Conservation (phyloP, 1,284 basidiomycete species). For the Psilocybe mexicana region DNA sequence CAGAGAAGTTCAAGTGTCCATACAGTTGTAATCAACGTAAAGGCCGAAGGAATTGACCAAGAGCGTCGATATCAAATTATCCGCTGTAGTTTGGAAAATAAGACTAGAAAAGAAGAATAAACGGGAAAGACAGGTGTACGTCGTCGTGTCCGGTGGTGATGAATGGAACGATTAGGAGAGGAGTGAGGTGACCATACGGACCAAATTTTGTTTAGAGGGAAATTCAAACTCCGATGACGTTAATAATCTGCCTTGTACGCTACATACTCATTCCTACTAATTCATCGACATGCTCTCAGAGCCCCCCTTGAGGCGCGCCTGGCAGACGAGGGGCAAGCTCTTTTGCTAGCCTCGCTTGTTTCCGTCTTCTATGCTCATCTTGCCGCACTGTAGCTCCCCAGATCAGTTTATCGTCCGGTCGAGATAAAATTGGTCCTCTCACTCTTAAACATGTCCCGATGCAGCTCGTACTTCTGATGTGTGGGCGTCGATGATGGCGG, state of each 20-base stretch:
- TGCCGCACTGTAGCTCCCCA: conserved; percentile 45
- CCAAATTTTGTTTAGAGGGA: conserved; percentile 16
- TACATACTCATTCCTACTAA: too few species aligned
- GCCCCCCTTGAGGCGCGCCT: conserved; percentile 42
- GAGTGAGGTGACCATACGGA: neutral
- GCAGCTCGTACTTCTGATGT: conserved; percentile 58
- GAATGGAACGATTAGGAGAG: neutral
- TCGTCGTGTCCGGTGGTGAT: neutral
- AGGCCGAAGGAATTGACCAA: neutral
- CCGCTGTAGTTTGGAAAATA: neutral
- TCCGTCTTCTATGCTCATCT: conserved; percentile 54
- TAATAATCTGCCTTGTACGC: too few species aligned
- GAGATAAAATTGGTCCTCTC: conserved; percentile 18
- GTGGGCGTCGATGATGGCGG: conserved; percentile 31
- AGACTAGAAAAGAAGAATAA: neutral
- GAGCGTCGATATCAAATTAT: neutral
- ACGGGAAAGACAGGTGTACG: neutral
- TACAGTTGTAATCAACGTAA: too few species aligned
- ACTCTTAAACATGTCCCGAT: conserved; percentile 63
- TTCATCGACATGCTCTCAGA: conserved; percentile 13
- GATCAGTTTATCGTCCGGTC: neutral
- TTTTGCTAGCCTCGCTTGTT: conserved; percentile 56
- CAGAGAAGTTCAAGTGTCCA: neutral
- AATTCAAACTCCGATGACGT: conserved; percentile 29
- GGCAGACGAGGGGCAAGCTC: conserved; percentile 59